Base-by-base conservation (phyloP, 2,329 filamentous ascomycete genomes). In the Mariannaea elegans region DNA sequence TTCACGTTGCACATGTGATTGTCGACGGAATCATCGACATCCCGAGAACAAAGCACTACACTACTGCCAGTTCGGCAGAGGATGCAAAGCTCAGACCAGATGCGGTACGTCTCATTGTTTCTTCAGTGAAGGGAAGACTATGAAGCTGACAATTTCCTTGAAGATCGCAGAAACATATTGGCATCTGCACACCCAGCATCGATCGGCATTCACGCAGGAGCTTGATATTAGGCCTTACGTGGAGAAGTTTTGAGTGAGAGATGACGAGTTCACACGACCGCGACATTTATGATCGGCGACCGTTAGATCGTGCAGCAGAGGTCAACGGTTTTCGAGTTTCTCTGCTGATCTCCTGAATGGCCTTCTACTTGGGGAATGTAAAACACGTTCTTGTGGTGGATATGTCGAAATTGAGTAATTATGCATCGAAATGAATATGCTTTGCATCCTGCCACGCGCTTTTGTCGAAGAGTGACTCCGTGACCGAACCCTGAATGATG, bases 161-260 rank as follows among this genome's bases (percentile, higher is more conserved):
- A 16, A 94, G 88, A 96, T 97, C 81, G 93, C 93, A 10, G 92
- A 96, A 65, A 85, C 87, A 10, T 97, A 97, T 71, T 97, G 92
- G 92, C 81, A 89, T 72, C 73, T 97, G 70, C 93, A 97, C 72
- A 90, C 88, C 0, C 93, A 97, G 79, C 90, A 89, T 29, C 84
- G 86, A 66, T 92, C 90, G 6, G 87, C 87, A 2, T 96, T 94
- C 71, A 93, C 91, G 0, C 91, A 92, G 72, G 92, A 96, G 77
- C 76, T 96, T 67, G 93, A 96, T 75, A 79, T 94, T 27, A 82
- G 93, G 63, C 92, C 93, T 1, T 93, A 87, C 75, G 81, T 93
- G 51, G 93, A 97, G 81, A 96, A 94, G 75, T 97, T 91, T 82
- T 94, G 83, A 72, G 18, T 14, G 6, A 7, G 6, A n/a, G 32